Conservation (phyloP, 306 rosid genomes). For the Astragalus glycyphyllos region DNA sequence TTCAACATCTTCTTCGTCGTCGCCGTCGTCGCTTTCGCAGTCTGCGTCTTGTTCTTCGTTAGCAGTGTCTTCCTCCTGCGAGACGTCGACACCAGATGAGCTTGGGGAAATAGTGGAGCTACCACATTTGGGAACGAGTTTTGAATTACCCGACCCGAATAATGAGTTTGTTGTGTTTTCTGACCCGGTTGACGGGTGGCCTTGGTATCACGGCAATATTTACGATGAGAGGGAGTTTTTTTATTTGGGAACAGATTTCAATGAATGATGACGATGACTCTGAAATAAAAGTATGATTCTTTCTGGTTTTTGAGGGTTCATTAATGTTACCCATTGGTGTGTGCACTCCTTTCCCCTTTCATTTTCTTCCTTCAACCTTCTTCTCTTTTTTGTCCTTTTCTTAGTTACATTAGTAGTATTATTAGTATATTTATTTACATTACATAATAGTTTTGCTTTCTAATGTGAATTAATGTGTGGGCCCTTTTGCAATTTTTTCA, state of each 20-base stretch:
- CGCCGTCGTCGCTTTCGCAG: conserved; percentile 20
- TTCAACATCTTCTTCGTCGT: not conserved
- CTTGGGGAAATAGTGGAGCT: conserved; percentile 82
- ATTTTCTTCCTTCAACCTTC: not conserved
- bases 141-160: conserved; percentile 50
- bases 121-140: conserved; percentile 57
- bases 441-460: too few species aligned
- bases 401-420: not conserved
- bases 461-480: conserved; percentile 14
- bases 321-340: conserved; percentile 35
- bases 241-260: conserved; percentile 53
- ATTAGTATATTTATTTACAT: too few species aligned
- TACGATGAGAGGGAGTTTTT: conserved; percentile 47
- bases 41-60: conserved; percentile 35
- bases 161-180: conserved; percentile 56
- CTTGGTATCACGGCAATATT: conserved; percentile 51
- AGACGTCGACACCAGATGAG: too few species aligned
- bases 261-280: conserved; percentile 42
- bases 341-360: not conserved
- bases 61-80: conserved; percentile 27
- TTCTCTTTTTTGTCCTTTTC: not conserved
- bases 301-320: conserved; percentile 54
- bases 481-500: conserved; percentile 47
- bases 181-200: conserved; percentile 66
- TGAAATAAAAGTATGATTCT: conserved; percentile 48